phyloP scores from a whole-genome alignment of 208 protist genomes.

The Angomonas deanei region DNA sequence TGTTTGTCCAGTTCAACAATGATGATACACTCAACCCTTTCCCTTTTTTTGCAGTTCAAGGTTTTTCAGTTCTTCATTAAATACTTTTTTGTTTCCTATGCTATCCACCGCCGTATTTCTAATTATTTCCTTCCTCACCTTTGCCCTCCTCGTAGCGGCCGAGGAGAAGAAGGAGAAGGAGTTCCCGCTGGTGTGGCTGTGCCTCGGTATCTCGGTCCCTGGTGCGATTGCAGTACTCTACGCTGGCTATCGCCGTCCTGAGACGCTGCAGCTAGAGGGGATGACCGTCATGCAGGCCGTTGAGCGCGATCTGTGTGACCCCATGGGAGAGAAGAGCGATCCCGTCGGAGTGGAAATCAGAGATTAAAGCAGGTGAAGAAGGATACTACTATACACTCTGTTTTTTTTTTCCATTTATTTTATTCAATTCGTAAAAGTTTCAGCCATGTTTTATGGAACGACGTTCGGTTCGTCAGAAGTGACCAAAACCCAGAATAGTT shows the following conservation, averaged over 20 bases:
- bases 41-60: no score
- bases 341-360: neutral
- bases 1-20: no score
- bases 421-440: no score
- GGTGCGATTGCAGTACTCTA: constrained; percentile 35
- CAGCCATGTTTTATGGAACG: no score
- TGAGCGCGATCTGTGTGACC: constrained; percentile 18
- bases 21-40: no score
- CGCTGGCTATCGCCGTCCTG: constrained; percentile 48
- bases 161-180: constrained; percentile 26
- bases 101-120: neutral
- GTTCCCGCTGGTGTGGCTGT: constrained; percentile 59
- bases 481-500: no score
- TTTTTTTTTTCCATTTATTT: no score
- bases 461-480: no score
- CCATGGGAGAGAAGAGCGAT: constrained; percentile 7
- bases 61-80: no score
- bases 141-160: constrained; percentile 1
- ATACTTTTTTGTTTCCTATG: no score
- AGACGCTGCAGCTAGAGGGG: constrained; percentile 36
- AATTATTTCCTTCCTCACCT: neutral
- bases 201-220: constrained; percentile 50
- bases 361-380: no score
- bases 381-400: no score
- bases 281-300: constrained; percentile 28